Base-by-base conservation (phyloP, 75 land plant species). In the Selaginella tamariscina region DNA sequence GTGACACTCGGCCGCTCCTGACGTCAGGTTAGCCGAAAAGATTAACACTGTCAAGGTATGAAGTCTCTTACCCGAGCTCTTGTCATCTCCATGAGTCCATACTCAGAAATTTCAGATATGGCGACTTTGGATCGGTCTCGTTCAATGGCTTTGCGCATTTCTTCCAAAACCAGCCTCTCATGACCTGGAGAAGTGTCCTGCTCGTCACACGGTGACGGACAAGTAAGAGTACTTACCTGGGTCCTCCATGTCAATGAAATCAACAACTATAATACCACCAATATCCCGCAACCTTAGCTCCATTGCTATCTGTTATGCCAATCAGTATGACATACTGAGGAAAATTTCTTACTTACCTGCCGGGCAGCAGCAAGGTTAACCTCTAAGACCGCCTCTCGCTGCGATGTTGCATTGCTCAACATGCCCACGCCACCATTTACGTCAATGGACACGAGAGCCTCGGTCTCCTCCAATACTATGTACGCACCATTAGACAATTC, bases 181-280 rank as follows among this genome's bases (percentile, higher is more conserved):
- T 91, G 82, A 63, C 76, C 95, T 89, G 84, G 2, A 32, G 68
- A 22, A n/a, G 20, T 22, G 32, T 1, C 1, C 22, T 24, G n/a
- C 29, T 31, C 5, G 24, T 9, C 1, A 2, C 39, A 2, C 26
- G 54, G 26, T 0, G n/a, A 44, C 68, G 24, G 2, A 18, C 24
- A 9, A 59, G 26, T 21, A 5, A 2, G 21, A n/a, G 8, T 8
- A 5, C 84, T 81, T 77, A 85, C 91, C 66, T 30, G 84, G 84
- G 65, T 85, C 86, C 32, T 56, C 63, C 99, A 95, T 95, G 70
- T 95, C 96, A 75, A 95, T 95, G 66, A 95, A 95, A 75, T 95
- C 99, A 2, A 95, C 91, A 2, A 95, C 96, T 56, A 95, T 95
- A 29, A 95, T 95, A 30, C 99, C 99, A 70, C 99, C 99, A 72